phyloP scores from a whole-genome alignment of 2,329 filamentous ascomycete species.

The Periconia macrospinosa region DNA sequence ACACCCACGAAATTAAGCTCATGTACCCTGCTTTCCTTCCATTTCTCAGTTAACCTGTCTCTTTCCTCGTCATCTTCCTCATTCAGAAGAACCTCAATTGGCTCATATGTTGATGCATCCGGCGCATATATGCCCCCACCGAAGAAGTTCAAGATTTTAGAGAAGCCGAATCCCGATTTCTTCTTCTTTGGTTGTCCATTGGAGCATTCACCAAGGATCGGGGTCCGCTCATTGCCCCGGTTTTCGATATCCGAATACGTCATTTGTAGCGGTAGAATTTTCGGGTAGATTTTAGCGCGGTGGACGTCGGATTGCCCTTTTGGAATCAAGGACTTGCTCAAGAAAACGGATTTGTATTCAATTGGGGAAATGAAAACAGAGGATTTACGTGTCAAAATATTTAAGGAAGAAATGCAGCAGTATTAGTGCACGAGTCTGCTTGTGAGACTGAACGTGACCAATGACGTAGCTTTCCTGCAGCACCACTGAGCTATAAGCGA shows the following conservation, averaged over 20 bases:
- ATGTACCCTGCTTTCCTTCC: conserved; percentile 45
- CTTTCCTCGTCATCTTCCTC: conserved; percentile 33
- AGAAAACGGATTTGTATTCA: too few relatives aligned
- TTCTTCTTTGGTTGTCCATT: conserved; percentile 8
- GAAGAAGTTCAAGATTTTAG: conserved; percentile 30
- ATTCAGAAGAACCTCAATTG: conserved; percentile 43
- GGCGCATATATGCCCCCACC: conserved; percentile 38
- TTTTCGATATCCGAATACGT: conserved; percentile 22
- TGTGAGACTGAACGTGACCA: conserved; percentile 1
- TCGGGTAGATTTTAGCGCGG: conserved; percentile 9
- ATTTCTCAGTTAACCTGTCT: conserved; percentile 41
- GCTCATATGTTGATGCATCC: conserved; percentile 38
- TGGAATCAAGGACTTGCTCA: neutral
- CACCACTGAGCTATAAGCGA: neutral
- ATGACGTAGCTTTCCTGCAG: conserved; percentile 10
- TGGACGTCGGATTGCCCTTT: neutral
- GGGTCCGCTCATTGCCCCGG: conserved; percentile 21
- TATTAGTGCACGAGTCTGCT: neutral
- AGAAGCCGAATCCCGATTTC: conserved; percentile 6
- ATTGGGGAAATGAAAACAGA: too few relatives aligned
- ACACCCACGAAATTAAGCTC: conserved; percentile 49
- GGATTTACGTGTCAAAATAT: too few relatives aligned
- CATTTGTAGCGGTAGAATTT: conserved; percentile 10
- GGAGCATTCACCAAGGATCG: conserved; percentile 18
- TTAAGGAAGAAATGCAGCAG: neutral